phyloP scores from a whole-genome alignment of 139 green algal species.

The Coelastrella sp. region DNA sequence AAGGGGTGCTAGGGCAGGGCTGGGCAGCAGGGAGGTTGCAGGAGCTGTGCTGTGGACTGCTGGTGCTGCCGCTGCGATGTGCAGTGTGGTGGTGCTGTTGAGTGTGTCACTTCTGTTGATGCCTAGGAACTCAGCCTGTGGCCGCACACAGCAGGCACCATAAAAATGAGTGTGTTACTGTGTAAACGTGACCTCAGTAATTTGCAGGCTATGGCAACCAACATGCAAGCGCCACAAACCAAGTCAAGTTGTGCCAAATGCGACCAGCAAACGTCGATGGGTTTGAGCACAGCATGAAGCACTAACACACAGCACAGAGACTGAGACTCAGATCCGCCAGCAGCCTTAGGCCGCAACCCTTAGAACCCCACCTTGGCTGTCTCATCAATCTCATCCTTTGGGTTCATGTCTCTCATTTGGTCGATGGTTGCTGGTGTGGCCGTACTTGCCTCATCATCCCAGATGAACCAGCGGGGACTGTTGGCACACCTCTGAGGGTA shows the following conservation, averaged over 20 bases:
- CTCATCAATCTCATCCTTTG: background rate
- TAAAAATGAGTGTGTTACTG: too few species aligned
- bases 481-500: slow-evolving; percentile 66
- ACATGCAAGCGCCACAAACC: too few species aligned
- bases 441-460: background rate
- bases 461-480: slow-evolving; percentile 82
- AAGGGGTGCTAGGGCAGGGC: background rate
- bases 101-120: background rate
- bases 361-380: background rate
- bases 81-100: background rate
- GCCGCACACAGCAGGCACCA: too few species aligned
- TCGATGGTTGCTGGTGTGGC: slow-evolving; percentile 77
- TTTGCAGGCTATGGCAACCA: too few species aligned
- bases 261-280: too few species aligned
- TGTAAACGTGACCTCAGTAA: too few species aligned
- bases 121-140: too few species aligned
- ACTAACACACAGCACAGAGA: too few species aligned
- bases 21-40: background rate
- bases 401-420: slow-evolving; percentile 66
- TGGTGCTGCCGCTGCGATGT: background rate
- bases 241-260: too few species aligned
- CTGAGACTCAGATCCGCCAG: too few species aligned
- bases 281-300: too few species aligned
- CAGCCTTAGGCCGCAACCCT: background rate
- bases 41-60: background rate